Evolutionary conservation across 179 eudicot genomes (phyloP), one percentile per base, ranked within the genome.

Genomic region (Vitellaria paradoxa): DNA sequence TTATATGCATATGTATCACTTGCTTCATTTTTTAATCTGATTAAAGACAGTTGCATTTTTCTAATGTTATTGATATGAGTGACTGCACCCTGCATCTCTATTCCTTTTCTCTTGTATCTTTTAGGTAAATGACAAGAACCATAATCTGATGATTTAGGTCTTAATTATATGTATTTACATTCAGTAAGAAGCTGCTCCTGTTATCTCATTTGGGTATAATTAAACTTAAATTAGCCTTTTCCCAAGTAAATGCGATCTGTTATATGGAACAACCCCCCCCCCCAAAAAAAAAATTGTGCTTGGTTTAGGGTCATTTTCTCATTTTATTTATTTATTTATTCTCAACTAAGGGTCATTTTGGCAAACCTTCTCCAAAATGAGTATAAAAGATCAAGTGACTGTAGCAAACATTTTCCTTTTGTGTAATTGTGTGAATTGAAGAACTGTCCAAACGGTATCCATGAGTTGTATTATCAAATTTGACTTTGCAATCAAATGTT

Each of bases 401-500:
- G 0, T 49, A 52, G 37, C 30, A 65, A 49, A 9, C 13, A 23
- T 23, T 45, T 45, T 61, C 57, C 17, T 30, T 9, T 64, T 26
- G 10, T 13, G 5, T 64, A 26, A 17, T 30, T 10, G 6, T 10
- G 17, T 2, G 24, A 11, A 18, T 75, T 75, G 77, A 60, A 62
- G 59, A 21, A 23, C 13, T 72, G 30, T 74, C 53, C 56, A 74
- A 61, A 46, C 17, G 37, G 65, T 17, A n/a, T 65, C 65, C 7
- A 24, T 63, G 49, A 62, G 50, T 62, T 45, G 40, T 74, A 20
- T 62, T 26, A 5, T 47, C 52, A 76, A n/a, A 26, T 65, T 13
- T 65, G 71, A 49, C 14, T 65, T 26, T 46, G 77, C 70, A 6
- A 18, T 37, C 26, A 75, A 53, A 50, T 18, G 37, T 26, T 70